Percentiles rank a stretch among this genome's conserved stretches.
Evolutionary conservation across 768 basidiomycete species (phyloP).

Genomic region (Boletus pseudo-olivaceus): DNA sequence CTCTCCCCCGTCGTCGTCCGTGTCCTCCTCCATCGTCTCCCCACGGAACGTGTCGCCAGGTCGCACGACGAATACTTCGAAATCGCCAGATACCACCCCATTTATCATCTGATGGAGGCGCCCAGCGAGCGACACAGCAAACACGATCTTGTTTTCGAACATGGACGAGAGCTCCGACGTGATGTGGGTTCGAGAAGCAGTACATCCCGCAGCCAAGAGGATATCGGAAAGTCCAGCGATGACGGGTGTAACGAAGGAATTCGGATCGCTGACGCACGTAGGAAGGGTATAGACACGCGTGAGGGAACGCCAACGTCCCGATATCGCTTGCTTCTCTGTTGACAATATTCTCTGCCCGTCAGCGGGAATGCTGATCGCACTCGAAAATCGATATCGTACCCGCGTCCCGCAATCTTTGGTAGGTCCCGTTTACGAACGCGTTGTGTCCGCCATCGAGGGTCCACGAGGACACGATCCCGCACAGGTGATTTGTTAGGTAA

Average conservation of each 20-base stretch:
- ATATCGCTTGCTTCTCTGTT: conserved; percentile 2
- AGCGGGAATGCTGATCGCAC: neutral
- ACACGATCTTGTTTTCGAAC: neutral
- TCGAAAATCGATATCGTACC: neutral
- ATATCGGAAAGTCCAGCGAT: conserved; percentile 1
- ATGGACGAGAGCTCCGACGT: neutral
- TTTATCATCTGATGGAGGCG: conserved; percentile 1
- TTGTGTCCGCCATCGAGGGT: neutral
- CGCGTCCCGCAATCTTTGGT: neutral
- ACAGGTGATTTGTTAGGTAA: neutral
- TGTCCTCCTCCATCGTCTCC: neutral
- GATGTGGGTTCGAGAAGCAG: neutral
- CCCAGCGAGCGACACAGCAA: neutral
- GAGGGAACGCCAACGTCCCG: conserved; percentile 9
- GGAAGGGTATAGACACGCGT: neutral
- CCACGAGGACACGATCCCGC: conserved; percentile 7
- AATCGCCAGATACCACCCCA: conserved; percentile 7
- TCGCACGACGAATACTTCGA: neutral
- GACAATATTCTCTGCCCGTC: no score
- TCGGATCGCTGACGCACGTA: neutral
- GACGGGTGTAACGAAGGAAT: neutral
- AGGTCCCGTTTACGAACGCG: neutral
- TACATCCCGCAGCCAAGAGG: neutral
- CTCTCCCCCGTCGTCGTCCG: neutral
- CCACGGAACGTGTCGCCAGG: neutral